Base-by-base conservation (phyloP, 208 protist species). In the Porcisia hertigi region DNA sequence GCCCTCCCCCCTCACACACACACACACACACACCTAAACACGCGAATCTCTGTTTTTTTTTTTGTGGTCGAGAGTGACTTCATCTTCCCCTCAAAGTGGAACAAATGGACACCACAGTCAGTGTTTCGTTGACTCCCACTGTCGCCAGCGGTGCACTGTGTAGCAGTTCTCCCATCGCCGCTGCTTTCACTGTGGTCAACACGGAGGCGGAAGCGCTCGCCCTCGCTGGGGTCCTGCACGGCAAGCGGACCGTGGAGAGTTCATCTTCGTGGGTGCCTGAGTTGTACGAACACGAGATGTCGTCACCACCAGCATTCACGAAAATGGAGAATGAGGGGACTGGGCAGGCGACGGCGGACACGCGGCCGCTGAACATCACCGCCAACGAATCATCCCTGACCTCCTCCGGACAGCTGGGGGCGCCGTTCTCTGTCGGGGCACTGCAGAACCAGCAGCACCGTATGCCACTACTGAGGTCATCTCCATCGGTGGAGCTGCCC, bases 61-160 rank as follows among this genome's bases (percentile, higher is more conserved):
- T 49, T 49, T 49, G 3, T 49, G 3, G 45, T 49, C 45, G 0
- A 52, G 7, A 30, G 41, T 23, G 1, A 49, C 45, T 49, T 49
- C 34, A 2, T 18, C 23, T 67, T 49, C 12, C 23, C 41, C 47
- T 18, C 20, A 30, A 52, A 9, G 3, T 7, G 39, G 45, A 30
- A 16, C 41, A 67, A 3, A 67, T 67, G 62, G 0, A 16, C 36
- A 49, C 62, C 62, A 12, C 7, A 36, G 47, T 71, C 14, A 45
- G 52, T 62, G 71, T 81, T n/a, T 77, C 77, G 34, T 43, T 81
- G 39, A 58, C 39, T 41, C 77, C 77, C 5, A 73, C 77, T 12
- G 76, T 5, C 30, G 77, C 71, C 45, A 81, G 71, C 52, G 77
- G 77, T 9, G 65, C 76, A 12, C 71, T 81, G 39, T 81, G 77